Evolutionary conservation across 139 green algal species (phyloP).

Genomic region (Coelastrella sp.): DNA sequence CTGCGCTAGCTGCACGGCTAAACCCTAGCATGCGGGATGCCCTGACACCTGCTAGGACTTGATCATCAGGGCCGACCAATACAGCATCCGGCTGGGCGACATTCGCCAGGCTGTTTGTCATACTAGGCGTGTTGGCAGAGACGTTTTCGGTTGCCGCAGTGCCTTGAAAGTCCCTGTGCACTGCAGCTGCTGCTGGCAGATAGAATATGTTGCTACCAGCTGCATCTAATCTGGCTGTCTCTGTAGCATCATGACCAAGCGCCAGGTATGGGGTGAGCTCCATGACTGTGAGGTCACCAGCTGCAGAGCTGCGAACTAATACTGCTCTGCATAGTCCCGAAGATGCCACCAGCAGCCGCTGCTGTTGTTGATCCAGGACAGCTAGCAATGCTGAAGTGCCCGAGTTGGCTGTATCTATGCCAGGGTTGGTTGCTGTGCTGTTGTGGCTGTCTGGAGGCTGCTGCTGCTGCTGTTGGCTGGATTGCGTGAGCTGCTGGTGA

Average conservation of each 20-base stretch:
- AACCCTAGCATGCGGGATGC: slow-evolving; percentile 27
- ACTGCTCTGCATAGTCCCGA: slow-evolving; percentile 20
- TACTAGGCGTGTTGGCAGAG: not conserved
- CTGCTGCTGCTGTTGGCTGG: not conserved
- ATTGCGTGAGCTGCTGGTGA: slow-evolving; percentile 29
- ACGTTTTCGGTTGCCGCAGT: not conserved
- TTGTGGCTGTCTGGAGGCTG: not conserved
- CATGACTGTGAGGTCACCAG: slow-evolving; percentile 21
- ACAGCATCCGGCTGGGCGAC: not conserved
- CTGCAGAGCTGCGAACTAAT: not conserved
- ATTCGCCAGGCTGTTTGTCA: not conserved
- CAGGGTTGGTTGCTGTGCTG: not conserved
- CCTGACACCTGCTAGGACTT: not conserved
- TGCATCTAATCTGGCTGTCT: slow-evolving; percentile 30
- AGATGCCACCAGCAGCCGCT: slow-evolving; percentile 24
- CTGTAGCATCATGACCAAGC: not conserved
- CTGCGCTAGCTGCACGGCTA: not conserved
- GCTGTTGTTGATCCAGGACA: not conserved
- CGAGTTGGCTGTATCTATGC: not conserved
- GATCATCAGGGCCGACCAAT: slow-evolving; percentile 11
- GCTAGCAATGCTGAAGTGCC: slow-evolving; percentile 18
- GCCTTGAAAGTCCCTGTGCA: not conserved
- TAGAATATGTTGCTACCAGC: slow-evolving; percentile 41
- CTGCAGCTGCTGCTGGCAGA: not conserved
- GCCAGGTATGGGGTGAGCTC: slow-evolving; percentile 16